A percentile compares a stretch with the other conserved stretches of the same genome.
Evolutionary conservation across 257 asterid species (phyloP).

Genomic region (Solanum pinnatisectum): DNA sequence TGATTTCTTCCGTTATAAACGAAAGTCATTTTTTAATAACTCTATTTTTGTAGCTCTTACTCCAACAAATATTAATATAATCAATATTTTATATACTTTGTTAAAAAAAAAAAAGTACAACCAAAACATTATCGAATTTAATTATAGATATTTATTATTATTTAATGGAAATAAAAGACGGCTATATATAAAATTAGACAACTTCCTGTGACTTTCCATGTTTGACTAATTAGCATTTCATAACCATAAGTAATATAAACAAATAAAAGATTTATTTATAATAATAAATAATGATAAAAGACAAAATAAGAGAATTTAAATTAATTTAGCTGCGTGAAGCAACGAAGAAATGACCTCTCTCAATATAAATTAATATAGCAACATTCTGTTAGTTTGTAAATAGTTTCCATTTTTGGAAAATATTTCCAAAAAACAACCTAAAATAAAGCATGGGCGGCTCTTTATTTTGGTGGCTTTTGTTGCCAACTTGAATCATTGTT

Average conservation of each 20-base stretch:
- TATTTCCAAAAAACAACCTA: background rate
- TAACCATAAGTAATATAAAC: background rate
- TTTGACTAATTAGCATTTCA: background rate
- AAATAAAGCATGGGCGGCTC: background rate
- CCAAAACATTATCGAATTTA: background rate
- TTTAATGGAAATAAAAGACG: background rate
- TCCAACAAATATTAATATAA: too few species aligned
- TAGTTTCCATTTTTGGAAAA: background rate
- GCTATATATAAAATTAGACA: background rate
- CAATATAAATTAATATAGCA: background rate
- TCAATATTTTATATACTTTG: background rate
- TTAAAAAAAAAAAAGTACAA: background rate
- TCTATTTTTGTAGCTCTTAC: background rate
- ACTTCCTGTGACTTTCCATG: background rate
- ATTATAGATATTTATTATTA: too few species aligned
- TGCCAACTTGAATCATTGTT: too few species aligned
- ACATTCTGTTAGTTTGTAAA: background rate
- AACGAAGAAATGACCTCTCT: background rate
- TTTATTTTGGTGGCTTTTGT: background rate
- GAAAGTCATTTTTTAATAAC: background rate
- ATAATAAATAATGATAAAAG: background rate
- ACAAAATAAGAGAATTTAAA: background rate
- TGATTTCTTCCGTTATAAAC: too few species aligned
- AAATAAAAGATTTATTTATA: background rate
- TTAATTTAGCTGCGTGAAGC: background rate